phyloP scores from a whole-genome alignment of 768 basidiomycete genomes.

The Atractiella rhizophila region DNA sequence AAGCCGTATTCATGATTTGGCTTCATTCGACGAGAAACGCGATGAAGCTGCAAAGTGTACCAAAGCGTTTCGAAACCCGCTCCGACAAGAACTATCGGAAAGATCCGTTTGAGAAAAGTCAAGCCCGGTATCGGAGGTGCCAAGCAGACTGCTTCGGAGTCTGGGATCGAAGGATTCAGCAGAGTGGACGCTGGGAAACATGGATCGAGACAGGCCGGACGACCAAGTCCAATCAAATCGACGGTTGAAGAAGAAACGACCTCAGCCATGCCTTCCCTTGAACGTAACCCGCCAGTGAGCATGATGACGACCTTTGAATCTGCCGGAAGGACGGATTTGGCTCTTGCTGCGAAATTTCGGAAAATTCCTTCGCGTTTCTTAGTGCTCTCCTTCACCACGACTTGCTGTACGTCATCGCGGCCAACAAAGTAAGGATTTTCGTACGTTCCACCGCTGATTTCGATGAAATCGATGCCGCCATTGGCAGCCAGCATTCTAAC shows the following conservation, averaged over 20 bases:
- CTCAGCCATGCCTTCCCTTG: constrained; percentile 29
- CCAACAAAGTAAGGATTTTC: constrained; percentile 29
- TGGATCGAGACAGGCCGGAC: constrained; percentile 39
- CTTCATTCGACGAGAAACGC: no score
- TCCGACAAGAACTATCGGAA: no score
- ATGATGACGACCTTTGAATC: constrained; percentile 29
- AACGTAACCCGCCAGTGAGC: constrained; percentile 54
- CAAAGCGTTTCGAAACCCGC: no score
- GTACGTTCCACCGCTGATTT: constrained; percentile 69
- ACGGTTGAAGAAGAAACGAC: constrained; percentile 32
- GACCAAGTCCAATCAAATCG: constrained; percentile 51
- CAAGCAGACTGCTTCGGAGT: no score
- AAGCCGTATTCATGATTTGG: no score
- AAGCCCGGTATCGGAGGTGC: no score
- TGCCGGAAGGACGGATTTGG: constrained; percentile 27
- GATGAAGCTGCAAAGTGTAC: no score
- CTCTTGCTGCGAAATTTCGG: constrained; percentile 36
- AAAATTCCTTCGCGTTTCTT: constrained; percentile 47
- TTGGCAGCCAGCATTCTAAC: constrained; percentile 37
- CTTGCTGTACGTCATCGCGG: constrained; percentile 6
- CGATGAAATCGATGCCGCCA: constrained; percentile 52
- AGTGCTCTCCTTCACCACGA: constrained; percentile 15
- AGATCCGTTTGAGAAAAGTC: no score
- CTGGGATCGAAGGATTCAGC: no score
- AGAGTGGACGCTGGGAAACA: no score